Evolutionary conservation across 805 yeast species (phyloP), one percentile per base, ranked within the genome.

Genomic region (Saccharomycopsis lassenensis): DNA sequence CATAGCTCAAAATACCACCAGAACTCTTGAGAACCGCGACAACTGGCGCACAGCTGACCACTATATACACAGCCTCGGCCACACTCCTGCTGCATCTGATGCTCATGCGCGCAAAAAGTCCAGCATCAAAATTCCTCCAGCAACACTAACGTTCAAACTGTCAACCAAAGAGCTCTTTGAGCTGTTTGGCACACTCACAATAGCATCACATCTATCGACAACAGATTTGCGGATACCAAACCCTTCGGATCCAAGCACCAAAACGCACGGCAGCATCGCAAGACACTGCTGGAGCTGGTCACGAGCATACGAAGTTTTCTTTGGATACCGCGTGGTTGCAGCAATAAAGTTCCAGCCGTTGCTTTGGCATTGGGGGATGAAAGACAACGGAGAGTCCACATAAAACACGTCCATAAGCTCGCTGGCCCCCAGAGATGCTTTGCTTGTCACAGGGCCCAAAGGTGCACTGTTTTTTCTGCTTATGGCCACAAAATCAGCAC

Each of bases 111-210:
- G 19, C 21, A 36, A 24, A 23, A 37, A 37, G 27, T 31, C 26
- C 24, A 28, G 22, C 6, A 84, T 58, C 33, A 86, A 51, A 20
- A 86, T 50, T 1, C 87, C 91, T 1, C 87, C 69, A 1, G 96
- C 95, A 6, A 86, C 95, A 51, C 91, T 82, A 22, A 84, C 96
- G 52, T 86, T 86, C 50, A 86, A 60, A 21, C 94, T 81, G 51
- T 85, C 95, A 25, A 86, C 76, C 10, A 43, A 32, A 17, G 46
- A 24, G 6, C 30, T 30, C 5, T 22, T 18, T 18, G 14, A 15
- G 17, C 8, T 31, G n/a, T 24, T 4, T 54, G 45, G 10, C 23
- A 42, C 35, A 53, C 56, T 12, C 1, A 62, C 67, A 18, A 56
- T 43, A 38, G 49, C 58, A 41, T 78, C 81, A 34, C 83, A 71